Conservation (phyloP, 257 asterid species). For the Solanum infundibuliforme region DNA sequence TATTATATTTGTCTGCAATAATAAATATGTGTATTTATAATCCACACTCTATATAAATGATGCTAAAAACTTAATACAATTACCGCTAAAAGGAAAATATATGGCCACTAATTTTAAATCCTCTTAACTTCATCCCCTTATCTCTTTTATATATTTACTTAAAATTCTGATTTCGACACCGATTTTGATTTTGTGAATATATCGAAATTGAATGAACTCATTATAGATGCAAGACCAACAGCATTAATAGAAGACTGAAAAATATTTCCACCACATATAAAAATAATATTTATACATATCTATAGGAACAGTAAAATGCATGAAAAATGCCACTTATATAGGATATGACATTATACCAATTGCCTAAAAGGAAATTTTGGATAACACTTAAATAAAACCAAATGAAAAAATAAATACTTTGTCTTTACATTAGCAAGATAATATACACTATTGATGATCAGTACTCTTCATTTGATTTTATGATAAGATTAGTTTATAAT, state of each 20-base stretch:
- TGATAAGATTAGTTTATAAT: not conserved
- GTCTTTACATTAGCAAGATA: constrained; percentile 4
- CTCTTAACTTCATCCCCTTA: not conserved
- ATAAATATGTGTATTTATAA: too few species aligned
- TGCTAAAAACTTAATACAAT: too few species aligned
- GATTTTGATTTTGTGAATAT: accelerated
- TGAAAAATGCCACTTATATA: not conserved
- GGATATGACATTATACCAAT: not conserved
- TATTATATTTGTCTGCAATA: too few species aligned
- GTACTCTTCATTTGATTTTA: not conserved
- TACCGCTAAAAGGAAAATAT: too few species aligned
- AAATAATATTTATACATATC: not conserved
- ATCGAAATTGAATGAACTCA: not conserved
- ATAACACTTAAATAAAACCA: not conserved
- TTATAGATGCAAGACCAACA: not conserved
- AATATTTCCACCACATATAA: not conserved
- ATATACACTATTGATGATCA: not conserved
- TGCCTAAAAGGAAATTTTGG: not conserved
- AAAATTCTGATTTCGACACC: not conserved
- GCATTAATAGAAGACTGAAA: not conserved
- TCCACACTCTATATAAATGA: too few species aligned
- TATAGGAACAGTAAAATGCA: not conserved
- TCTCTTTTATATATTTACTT: too few species aligned
- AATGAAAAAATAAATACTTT: not conserved
- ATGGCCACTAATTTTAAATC: too few species aligned